Base-by-base conservation (phyloP, 2,329 filamentous ascomycete species). In the Neophaeococcomyces aloes region DNA sequence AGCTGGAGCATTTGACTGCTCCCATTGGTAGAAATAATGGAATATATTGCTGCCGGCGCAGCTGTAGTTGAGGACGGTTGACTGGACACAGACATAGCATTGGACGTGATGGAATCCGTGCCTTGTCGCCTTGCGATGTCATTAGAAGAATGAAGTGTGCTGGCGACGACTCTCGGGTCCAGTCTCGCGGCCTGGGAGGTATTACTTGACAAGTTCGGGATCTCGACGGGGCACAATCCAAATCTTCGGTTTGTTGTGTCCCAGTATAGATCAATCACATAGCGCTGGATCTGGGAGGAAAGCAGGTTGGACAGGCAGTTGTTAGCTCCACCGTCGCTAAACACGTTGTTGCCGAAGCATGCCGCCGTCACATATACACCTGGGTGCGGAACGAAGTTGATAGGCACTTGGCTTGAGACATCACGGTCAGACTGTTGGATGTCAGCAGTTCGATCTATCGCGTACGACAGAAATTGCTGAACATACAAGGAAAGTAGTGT, bases 241-340 rank as follows among this genome's bases (percentile, higher is more conserved):
- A 78, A 82, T 31, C 65, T 56, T 25, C 60, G 60, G 21, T 69
- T 66, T 23, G 61, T 65, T 18, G 67, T 55, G 50, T 81, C 78
- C 79, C 79, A 83, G 54, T 78, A 82, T 10, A 80, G 53, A 57
- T 83, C 79, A 21, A 80, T 59, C 33, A 73, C 61, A 35, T 81
- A 66, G 34, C 73, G 67, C 30, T 70, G 67, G 53, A 77, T 80
- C 4, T 76, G 76, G n/a, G 71, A 61, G 0, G 71, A 69, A 21
- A 83, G 62, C 1, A 83, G 64, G 57, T 81, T 80, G 3, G 76
- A 80, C 29, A 82, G 62, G 59, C 79, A 83, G 57, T 65, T 68
- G 29, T 64, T 64, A 13, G 70, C 67, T 3, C 65, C 65, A 21
- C 63, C 59, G 53, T 71, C 65, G 49, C 75, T 70, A 57, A 74